Conservation (phyloP, 192 early-diverging fungal species). For the Backusella tarrabulga region DNA sequence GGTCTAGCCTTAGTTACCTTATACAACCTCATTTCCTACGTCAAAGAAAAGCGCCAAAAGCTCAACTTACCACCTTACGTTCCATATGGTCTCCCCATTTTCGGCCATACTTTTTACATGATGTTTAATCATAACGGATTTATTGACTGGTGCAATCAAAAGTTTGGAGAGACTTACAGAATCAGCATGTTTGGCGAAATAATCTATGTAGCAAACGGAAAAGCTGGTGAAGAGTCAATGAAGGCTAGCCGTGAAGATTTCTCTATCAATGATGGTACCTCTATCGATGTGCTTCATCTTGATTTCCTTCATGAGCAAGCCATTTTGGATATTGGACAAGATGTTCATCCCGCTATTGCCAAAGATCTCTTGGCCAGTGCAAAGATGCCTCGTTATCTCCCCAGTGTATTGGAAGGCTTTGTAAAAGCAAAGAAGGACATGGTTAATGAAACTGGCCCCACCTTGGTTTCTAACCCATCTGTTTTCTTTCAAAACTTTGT, state of each 20-base stretch:
- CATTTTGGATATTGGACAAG: conserved; percentile 18
- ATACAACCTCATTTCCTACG: conserved; percentile 3
- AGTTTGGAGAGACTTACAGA: conserved; percentile 27
- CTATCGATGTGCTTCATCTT: conserved; percentile 18
- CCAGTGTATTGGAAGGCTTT: conserved; percentile 9
- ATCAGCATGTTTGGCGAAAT: conserved; percentile 20
- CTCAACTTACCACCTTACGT: conserved; percentile 20
- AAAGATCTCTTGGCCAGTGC: not conserved
- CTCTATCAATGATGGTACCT: conserved; percentile 20
- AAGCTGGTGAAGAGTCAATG: conserved; percentile 20
- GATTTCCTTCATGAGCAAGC: conserved; percentile 6
- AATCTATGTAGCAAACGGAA: conserved; percentile 6
- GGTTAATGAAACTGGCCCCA: not conserved
- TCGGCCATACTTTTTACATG: conserved; percentile 29
- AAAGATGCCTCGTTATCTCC: conserved; percentile 10
- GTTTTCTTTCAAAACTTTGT: conserved; percentile 19
- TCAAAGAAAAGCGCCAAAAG: conserved; percentile 8
- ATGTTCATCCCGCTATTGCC: conserved; percentile 16
- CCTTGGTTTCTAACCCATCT: not conserved
- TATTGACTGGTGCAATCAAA: conserved; percentile 24
- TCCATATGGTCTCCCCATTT: conserved; percentile 20
- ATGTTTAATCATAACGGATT: conserved; percentile 5
- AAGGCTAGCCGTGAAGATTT: conserved; percentile 10
- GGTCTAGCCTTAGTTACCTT: not conserved
- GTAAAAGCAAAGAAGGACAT: not conserved